Base-by-base conservation (phyloP, 371 early-diverging fungal species). In the Mortierella sp. region DNA sequence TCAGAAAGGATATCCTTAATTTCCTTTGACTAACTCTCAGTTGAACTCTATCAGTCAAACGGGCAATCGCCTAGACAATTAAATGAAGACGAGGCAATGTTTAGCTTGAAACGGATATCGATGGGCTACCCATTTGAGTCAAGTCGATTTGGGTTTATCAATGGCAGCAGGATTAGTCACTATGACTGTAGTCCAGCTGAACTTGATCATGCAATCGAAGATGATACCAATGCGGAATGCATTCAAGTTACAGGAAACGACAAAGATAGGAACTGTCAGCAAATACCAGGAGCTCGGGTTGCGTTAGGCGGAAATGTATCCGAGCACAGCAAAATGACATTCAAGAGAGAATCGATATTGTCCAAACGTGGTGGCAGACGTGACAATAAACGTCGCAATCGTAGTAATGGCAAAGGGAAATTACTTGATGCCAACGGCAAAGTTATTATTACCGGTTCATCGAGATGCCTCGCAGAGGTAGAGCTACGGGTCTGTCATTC, bases 111-210 rank as follows among this genome's bases (percentile, higher is more conserved):
- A 43, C 58, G 66, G 3, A 35, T 71, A 22, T 71, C 66, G 22
- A 42, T 65, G 10, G 72, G 72, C 34, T 58, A 59, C 12, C 72
- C 72, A 19, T 71, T 71, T 49, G 72, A 71, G 4, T 59, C 63
- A 34, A 69, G 28, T 10, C 53, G 70, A 28, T 69, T 69, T 45
- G 63, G 55, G 26, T 60, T 64, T 43, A 57, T 64, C 35, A 59
- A 59, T 4, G 54, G 65, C 26, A 64, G 64, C 45, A 42, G 72
- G 26, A 49, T 47, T 49, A 70, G 59, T 31, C 34, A 51, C 22
- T 69, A 62, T 19, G 70, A 59, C 34, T 35, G 60, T 31, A 60
- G 60, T n/a, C 32, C 62, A 15, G 28, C 43, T 13, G 49, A 29
- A n/a, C 22, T 61, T 23, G 2, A 2, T 23, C 55, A 54, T 54